Base-by-base conservation (phyloP, 1,284 basidiomycete species). In the Tremellales sp. region DNA sequence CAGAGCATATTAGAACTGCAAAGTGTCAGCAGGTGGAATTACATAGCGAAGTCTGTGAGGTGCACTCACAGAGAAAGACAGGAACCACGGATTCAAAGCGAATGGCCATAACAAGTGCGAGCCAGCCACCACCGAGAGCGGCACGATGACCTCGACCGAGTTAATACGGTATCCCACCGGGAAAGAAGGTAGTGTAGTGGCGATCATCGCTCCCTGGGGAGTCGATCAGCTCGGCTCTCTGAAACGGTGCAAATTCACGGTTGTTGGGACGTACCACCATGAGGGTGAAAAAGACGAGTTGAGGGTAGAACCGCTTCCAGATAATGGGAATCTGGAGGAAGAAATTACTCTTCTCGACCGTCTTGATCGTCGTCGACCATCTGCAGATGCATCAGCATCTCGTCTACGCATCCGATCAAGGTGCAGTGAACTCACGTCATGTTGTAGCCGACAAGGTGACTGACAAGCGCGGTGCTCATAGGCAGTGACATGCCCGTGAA, bases 261-360 rank as follows among this genome's bases (percentile, higher is more conserved):
- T 23, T 24, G 24, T 19, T 33, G n/a, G 12, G 25, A 45, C 65
- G 74, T 2, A 74, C 78, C 37, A 82, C 69, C 24, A 76, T 53
- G 25, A 79, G 19, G 44, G 79, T 58, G 46, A 77, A 83, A 36
- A 88, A 54, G 23, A 81, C 51, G 51, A 91, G 76, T 40, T 82
- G 76, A 21, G 83, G 62, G 71, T 84, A 82, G 75, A 87, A 87
- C 13, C 85, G 81, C 58, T 84, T 82, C 65, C 84, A 75, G 67
- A 90, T 90, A 53, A 80, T 81, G 0, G 89, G 89, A 7, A 89
- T 83, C 69, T 92, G 89, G 46, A 85, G 81, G 81, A 87, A 91
- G 77, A 91, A 90, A 70, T 90, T 89, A 13, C 83, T 86, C 46
- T 82, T 78, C 69, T 87, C 83, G 46, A 86, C 85, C 65, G 88